Evolutionary conservation across 2,329 filamentous ascomycete species (phyloP).

Genomic region (Fusarium sublunatum): DNA sequence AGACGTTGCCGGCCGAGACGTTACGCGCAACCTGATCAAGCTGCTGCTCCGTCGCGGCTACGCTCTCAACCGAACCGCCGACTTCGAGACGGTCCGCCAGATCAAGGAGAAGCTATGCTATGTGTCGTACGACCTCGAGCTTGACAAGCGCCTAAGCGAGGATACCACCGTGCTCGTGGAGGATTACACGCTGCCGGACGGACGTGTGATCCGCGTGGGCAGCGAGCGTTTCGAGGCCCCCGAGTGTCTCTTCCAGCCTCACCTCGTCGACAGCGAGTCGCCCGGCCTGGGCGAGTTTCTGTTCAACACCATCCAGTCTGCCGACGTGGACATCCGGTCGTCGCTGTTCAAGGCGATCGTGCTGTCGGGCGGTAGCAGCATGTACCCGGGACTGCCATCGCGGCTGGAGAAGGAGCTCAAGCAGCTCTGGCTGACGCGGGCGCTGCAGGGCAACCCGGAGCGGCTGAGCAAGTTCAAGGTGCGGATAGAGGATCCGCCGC

Average conservation of each 20-base stretch:
- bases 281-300: conserved; percentile 96
- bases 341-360: conserved; percentile 98
- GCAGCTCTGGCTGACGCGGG: conserved; percentile 95
- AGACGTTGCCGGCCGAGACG: conserved; percentile 95
- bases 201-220: conserved; percentile 93
- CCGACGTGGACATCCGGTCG: conserved; percentile 93
- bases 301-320: conserved; percentile 98
- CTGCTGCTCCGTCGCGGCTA: conserved; percentile 94
- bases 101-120: conserved; percentile 99
- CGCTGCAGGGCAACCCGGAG: conserved; percentile 91
- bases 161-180: conserved; percentile 98
- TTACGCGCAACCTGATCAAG: conserved; percentile 97
- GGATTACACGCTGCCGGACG: conserved; percentile 96
- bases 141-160: conserved; percentile 95
- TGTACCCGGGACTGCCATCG: conserved; percentile 97
- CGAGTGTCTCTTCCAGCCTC: conserved; percentile 98
- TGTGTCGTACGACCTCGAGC: conserved; percentile 95
- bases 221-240: conserved; percentile 98
- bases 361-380: conserved; percentile 94
- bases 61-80: conserved; percentile 95
- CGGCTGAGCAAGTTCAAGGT: conserved; percentile 99
- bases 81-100: conserved; percentile 98
- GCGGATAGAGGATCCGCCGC: conserved; percentile 95
- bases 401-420: conserved; percentile 98
- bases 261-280: conserved; percentile 96